Evolutionary conservation across 2,329 filamentous ascomycete genomes (phyloP).

Genomic region (Fusarium verrucosum): DNA sequence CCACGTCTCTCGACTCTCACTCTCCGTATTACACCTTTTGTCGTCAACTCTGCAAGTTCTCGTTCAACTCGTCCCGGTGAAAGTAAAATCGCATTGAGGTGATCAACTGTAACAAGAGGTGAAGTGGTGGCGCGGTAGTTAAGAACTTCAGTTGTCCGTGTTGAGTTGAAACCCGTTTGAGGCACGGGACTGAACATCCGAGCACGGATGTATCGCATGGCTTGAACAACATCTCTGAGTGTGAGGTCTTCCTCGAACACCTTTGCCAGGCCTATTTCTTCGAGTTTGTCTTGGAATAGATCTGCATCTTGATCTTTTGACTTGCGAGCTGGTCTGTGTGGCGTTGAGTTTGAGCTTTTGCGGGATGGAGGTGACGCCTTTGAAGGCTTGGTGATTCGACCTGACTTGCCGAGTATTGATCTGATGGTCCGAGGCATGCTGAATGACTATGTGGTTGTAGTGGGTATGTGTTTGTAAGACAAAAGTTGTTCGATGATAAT

Average conservation of each 20-base stretch:
- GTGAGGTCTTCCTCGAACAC: conserved; percentile 64
- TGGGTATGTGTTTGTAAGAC: neutral
- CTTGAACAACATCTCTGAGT: conserved; percentile 70
- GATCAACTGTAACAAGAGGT: conserved; percentile 70
- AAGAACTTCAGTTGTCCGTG: conserved; percentile 69
- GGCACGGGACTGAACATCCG: conserved; percentile 74
- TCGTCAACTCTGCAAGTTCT: conserved; percentile 69
- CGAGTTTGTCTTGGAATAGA: conserved; percentile 59
- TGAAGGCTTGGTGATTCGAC: conserved; percentile 48
- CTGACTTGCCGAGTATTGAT: conserved; percentile 52
- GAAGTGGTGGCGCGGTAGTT: conserved; percentile 68
- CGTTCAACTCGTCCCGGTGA: conserved; percentile 73
- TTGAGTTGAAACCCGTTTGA: conserved; percentile 69
- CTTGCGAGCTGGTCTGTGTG: conserved; percentile 39
- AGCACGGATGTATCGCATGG: conserved; percentile 68
- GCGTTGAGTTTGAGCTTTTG: conserved; percentile 36
- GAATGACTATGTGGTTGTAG: neutral
- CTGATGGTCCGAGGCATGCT: conserved; percentile 48
- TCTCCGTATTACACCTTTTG: conserved; percentile 66
- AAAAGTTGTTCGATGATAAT: neutral
- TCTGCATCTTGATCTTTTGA: conserved; percentile 41
- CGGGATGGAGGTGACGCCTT: conserved; percentile 27
- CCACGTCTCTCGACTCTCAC: conserved; percentile 70
- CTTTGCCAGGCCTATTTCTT: conserved; percentile 67
- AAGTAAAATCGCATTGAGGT: conserved; percentile 70